These are phyloP conservation scores for Asterochloris sp. DNA, from an alignment of 139 green algal genomes.

Conservation along the genomic window DNA sequence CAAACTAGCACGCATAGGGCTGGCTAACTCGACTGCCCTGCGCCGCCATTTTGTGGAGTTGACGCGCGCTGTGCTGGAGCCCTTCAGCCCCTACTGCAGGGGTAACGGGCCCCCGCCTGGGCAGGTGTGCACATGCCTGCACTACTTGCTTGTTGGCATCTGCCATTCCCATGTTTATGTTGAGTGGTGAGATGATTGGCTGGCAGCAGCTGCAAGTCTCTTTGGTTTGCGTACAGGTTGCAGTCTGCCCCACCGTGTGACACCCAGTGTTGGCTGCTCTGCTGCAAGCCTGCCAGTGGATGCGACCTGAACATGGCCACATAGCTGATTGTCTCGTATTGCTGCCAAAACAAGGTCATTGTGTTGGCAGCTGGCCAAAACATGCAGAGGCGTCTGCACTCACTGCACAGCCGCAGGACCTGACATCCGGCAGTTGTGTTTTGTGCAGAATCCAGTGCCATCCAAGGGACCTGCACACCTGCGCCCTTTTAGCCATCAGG, in stretches of 20 bases:
- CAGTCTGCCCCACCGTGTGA: not conserved
- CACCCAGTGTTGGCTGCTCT: no score
- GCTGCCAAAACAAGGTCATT: no score
- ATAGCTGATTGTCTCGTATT: no score
- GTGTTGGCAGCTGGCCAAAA: no score
- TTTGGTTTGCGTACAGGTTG: not conserved
- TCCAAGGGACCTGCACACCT: constrained; percentile 27
- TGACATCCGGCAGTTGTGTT: no score
- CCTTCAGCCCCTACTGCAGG: constrained; percentile 69
- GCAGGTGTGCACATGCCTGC: not conserved
- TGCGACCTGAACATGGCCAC: no score
- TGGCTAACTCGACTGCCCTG: constrained; percentile 63
- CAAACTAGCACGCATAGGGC: constrained; percentile 44
- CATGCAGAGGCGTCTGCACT: no score
- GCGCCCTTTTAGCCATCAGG: constrained; percentile 37
- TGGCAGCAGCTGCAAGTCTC: not conserved
- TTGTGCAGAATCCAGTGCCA: constrained; percentile 5
- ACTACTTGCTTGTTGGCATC: constrained; percentile 17
- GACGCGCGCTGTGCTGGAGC: constrained; percentile 69
- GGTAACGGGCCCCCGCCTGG: constrained; percentile 32
- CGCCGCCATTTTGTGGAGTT: constrained; percentile 80
- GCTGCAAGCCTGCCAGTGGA: no score
- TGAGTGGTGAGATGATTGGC: not conserved
- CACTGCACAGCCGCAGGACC: not conserved
- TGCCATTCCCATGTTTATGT: not conserved